phyloP scores from a whole-genome alignment of 495 filamentous ascomycete genomes.

The Diplogelasinospora grovesii region DNA sequence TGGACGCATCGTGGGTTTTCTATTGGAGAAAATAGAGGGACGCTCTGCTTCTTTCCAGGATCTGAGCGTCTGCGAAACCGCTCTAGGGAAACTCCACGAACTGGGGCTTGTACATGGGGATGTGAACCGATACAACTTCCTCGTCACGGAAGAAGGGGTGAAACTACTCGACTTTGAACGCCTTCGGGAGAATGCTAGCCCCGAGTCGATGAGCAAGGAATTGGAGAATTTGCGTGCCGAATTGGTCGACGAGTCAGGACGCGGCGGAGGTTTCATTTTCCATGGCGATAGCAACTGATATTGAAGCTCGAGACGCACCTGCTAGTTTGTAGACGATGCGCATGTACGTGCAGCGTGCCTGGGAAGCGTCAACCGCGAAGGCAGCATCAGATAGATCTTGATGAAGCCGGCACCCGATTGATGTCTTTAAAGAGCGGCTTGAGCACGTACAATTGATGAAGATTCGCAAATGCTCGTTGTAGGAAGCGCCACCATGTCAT shows the following conservation, averaged over 20 bases:
- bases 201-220: constrained; percentile 5
- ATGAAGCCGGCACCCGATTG: too few relatives aligned
- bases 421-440: too few relatives aligned
- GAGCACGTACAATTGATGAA: too few relatives aligned
- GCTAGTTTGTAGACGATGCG: too few relatives aligned
- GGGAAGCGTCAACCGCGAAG: too few relatives aligned
- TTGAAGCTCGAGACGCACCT: too few relatives aligned
- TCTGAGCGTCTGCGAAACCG: constrained; percentile 7
- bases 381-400: too few relatives aligned
- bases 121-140: constrained; percentile 14
- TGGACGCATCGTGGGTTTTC: constrained; percentile 29
- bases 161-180: constrained; percentile 20
- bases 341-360: too few relatives aligned
- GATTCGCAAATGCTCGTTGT: too few relatives aligned
- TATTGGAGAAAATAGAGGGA: constrained; percentile 27
- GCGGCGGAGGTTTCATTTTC: constrained; percentile 10
- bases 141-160: constrained; percentile 4
- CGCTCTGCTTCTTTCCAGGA: neutral
- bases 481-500: too few relatives aligned
- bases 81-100: constrained; percentile 9
- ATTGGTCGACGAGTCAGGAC: constrained; percentile 10
- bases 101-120: constrained; percentile 13
- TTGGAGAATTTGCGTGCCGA: constrained; percentile 6
- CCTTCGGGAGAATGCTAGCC: constrained; percentile 1
- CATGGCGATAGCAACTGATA: too few relatives aligned